phyloP scores from a whole-genome alignment of 116 monocot genomes.

The Dioscorea cayenensis region DNA sequence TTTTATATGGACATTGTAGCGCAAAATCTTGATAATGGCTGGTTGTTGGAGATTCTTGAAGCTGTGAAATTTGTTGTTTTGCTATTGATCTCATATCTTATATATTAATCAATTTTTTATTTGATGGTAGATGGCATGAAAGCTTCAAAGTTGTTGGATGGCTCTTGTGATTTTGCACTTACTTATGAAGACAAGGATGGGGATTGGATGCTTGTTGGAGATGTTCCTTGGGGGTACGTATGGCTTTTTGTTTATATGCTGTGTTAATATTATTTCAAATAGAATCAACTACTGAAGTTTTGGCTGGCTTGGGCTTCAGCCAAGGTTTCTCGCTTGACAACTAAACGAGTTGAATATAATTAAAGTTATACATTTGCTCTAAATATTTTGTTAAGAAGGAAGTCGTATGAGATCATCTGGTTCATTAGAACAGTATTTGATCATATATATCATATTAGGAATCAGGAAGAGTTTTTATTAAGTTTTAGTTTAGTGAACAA shows the following conservation, averaged over 20 bases:
- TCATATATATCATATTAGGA: too few species aligned
- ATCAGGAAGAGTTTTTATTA: too few species aligned
- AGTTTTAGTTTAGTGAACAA: too few species aligned
- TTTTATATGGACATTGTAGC: not conserved
- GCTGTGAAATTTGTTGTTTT: too few species aligned
- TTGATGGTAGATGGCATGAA: not conserved
- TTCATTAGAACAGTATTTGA: too few species aligned
- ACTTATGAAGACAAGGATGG: constrained; percentile 15
- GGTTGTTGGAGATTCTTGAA: too few species aligned
- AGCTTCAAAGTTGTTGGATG: constrained; percentile 7
- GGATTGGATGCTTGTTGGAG: constrained; percentile 12
- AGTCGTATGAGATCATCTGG: too few species aligned
- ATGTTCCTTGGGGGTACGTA: constrained; percentile 12
- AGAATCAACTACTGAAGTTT: not conserved
- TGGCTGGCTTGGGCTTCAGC: not conserved
- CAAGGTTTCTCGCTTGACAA: too few species aligned
- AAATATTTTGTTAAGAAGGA: too few species aligned
- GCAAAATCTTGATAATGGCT: not conserved
- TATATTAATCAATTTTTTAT: not conserved
- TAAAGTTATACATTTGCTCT: too few species aligned
- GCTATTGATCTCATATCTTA: too few species aligned
- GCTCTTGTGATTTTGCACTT: constrained; percentile 8
- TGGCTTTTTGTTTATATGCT: not conserved
- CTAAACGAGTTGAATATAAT: too few species aligned
- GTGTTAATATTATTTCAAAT: not conserved